Percentiles rank a stretch among this genome's conserved stretches.
phyloP scores from a whole-genome alignment of 2,329 filamentous ascomycete species.

The Aspergillus hiratsukae region DNA sequence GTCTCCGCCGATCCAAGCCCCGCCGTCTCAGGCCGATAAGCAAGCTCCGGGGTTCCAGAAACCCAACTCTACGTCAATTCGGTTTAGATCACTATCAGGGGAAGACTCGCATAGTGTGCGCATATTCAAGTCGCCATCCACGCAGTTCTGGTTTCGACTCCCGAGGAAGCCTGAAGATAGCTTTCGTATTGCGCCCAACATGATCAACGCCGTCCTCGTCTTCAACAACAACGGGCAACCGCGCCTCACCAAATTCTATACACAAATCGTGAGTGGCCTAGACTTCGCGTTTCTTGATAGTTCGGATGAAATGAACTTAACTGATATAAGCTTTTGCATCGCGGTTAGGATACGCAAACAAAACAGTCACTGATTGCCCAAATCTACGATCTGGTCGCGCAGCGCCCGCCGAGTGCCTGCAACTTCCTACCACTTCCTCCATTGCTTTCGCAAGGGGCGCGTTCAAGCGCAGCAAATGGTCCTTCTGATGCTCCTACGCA shows the following conservation, averaged over 20 bases:
- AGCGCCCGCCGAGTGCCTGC: constrained; percentile 85
- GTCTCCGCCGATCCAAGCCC: constrained; percentile 8
- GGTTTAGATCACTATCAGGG: neutral
- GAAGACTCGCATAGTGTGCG: neutral
- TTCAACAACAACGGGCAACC: constrained; percentile 99
- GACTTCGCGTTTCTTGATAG: neutral
- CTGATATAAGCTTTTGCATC: neutral
- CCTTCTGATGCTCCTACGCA: constrained; percentile 88
- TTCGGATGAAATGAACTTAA: neutral
- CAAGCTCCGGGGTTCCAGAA: neutral
- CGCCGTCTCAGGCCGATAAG: constrained; percentile 15
- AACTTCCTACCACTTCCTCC: constrained; percentile 87
- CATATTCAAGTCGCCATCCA: neutral
- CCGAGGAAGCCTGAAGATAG: neutral
- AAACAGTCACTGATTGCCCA: constrained; percentile 95
- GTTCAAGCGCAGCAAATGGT: constrained; percentile 46
- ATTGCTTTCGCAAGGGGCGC: constrained; percentile 52
- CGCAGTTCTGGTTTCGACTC: neutral
- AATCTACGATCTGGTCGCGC: constrained; percentile 93
- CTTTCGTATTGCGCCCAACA: constrained; percentile 39
- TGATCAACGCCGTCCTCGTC: constrained; percentile 98
- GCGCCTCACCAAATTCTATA: constrained; percentile 97
- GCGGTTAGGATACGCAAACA: constrained; percentile 82
- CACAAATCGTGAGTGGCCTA: constrained; percentile 66
- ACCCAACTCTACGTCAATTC: neutral